Base-by-base conservation (phyloP, 768 basidiomycete species). In the Lyophyllum decastes region DNA sequence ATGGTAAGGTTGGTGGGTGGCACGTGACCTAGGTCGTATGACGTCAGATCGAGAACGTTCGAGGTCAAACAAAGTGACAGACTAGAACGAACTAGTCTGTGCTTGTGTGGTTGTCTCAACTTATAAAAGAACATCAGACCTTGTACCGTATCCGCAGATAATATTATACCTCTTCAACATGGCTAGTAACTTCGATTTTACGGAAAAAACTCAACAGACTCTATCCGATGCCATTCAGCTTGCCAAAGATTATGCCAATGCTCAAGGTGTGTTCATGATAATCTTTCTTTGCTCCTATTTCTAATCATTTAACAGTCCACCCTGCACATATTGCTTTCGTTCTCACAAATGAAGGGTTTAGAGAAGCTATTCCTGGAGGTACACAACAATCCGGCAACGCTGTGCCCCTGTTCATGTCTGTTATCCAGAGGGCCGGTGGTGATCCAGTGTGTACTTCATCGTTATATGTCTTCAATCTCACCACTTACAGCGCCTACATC, bases 271-370 rank as follows among this genome's bases (percentile, higher is more conserved):
- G 73, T 72, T 2, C 22, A 25, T 21, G 11, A n/a, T 27, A 24
- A 22, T 45, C 4, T 6, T 2, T n/a, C 12, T 2, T 52, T 25
- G 21, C 58, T 65, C 21, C 61, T 54, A 3, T 40, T 49, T 34
- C 45, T 60, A 52, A 54, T 61, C 58, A 19, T 52, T 47, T 51
- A 58, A 16, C 64, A 91, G 94, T 94, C 6, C 77, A 88, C 45
- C 95, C 96, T 24, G 86, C 82, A 0, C 96, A 98, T 71, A 71
- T 98, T 12, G 92, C 88, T 0, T 88, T 85, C 40, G 88, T 84
- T 2, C 81, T 98, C 41, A 79, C 96, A 59, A 89, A 92, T 56
- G 92, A 94, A 62, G 76, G 76, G 2, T 70, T 75, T 33, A 70
- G 72, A 40, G 76, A 74, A 33, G 21, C 55, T 10, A 58, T 73